Evolutionary conservation across 768 basidiomycete species (phyloP), one percentile per base, ranked within the genome.

Genomic region (Podaxis sp.): DNA sequence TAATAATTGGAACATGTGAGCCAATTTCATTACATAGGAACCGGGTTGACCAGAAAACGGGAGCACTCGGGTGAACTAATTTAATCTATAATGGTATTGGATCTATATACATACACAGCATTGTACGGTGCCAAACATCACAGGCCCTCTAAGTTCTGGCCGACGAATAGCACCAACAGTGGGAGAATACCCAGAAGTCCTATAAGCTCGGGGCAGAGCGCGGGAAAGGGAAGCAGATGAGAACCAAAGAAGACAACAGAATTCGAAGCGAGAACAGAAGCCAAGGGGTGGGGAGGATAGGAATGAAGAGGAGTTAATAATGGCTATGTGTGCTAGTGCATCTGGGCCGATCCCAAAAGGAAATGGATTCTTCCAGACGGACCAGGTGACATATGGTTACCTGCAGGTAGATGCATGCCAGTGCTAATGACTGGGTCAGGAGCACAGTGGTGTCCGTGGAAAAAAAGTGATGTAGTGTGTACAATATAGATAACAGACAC

Each of bases 351-450:
- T 39, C 61, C 55, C 55, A 56, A 38, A 57, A 57, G 61, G 61
- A 55, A 63, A 57, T 49, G 36, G 48, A 51, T 61, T 61, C 59
- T 52, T 61, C 52, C 42, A 57, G 55, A 33, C 30, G 15, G 42
- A 39, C 30, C 44, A 57, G 36, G 46, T 57, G 61, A 51, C 54
- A 56, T 57, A 63, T 38, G 54, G 36, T 40, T 56, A 57, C 61
- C 54, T 63, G 54, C 61, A 63, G 61, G 61, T 42, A 63, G 61
- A 40, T 49, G 55, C 54, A 40, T 63, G 61, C 61, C 46, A 36
- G 19, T 46, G 44, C 22, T 52, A 36, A 44, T 55, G 52, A 62
- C 28, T 2, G 38, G 19, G 58, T 40, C 48, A 55, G 53, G 52
- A 48, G 61, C 17, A 44, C 51, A 12, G 17, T 30, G 28, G 52